A percentile compares a stretch with the other conserved stretches of the same genome.
These are phyloP conservation scores for Chrysanthemum seticuspe DNA, from an alignment of 129 eudicot species.

Conservation along the genomic window DNA sequence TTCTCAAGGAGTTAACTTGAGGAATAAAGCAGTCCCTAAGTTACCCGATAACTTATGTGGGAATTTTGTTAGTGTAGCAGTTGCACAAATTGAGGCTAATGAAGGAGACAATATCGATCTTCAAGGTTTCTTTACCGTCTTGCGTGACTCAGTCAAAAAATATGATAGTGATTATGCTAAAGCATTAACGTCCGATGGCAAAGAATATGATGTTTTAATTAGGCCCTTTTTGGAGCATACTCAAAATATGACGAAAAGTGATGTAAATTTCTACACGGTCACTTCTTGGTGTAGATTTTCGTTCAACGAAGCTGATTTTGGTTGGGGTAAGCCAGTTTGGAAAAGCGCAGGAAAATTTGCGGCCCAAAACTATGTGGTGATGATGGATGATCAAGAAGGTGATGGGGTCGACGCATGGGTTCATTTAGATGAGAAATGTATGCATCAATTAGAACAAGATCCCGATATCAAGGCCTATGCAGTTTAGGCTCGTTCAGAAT, in stretches of 20 bases:
- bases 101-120: background rate
- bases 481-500: background rate
- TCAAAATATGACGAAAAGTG: background rate
- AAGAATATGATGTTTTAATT: slow-evolving; percentile 1
- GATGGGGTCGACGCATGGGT: slow-evolving; percentile 32
- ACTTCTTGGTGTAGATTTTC: slow-evolving; percentile 27
- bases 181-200: background rate
- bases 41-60: slow-evolving; percentile 3
- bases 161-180: background rate
- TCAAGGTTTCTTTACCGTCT: background rate
- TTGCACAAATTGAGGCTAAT: background rate
- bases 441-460: slow-evolving; percentile 11
- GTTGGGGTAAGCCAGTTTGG: slow-evolving; percentile 33
- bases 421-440: slow-evolving; percentile 9
- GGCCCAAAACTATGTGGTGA: background rate
- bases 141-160: slow-evolving; percentile 2
- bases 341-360: background rate
- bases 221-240: background rate
- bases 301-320: slow-evolving; percentile 22
- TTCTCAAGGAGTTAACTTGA: slow-evolving; percentile 14
- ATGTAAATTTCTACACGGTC: slow-evolving; percentile 6
- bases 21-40: slow-evolving; percentile 7
- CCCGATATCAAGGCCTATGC: slow-evolving; percentile 8
- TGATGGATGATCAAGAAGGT: slow-evolving; percentile 25
- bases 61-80: background rate